Base-by-base conservation (phyloP, 352 stramenopile species). In the Pythium insidiosum region DNA sequence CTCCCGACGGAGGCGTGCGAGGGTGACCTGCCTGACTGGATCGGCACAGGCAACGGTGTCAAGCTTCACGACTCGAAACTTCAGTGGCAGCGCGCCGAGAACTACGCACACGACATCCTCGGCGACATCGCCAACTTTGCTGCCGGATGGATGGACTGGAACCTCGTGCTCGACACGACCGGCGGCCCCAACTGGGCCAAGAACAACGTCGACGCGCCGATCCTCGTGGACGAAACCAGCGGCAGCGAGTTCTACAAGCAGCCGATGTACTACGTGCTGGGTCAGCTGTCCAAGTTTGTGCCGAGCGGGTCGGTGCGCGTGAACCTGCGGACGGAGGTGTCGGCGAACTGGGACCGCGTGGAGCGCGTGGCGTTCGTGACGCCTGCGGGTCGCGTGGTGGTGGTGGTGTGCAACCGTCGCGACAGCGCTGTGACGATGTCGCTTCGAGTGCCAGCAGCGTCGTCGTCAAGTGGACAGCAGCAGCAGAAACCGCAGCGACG, bases 81-180 rank as follows among this genome's bases (percentile, higher is more conserved):
- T 7, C 57, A 67, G 19, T 94, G 81, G 80, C 50, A 75, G 18
- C 73, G 77, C 33, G 81, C 61, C 2, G 75, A 95, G 44, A 69
- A 79, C 44, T 88, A 94, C 39, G 74, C 71, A 13, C 76, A 82
- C 23, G 79, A 95, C 53, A 93, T 96, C 43, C 80, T 96, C 46
- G 66, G 74, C 18, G 84, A 96, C 56, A 43, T 96, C 15, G 63
- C 68, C 39, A 88, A 88, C 60, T 80, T 76, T 44, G 73, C 79
- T 9, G 57, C 61, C 2, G 81, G 77, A 12, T 96, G 84, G 82
- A 88, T 61, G 22, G 81, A 96, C 64, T 96, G 84, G 80, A 96
- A 96, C 50, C 40, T 95, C 23, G 57, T 75, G 43, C 69, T 96
- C n/a, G 67, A 88, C 58, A 72, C 58, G 24, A 63, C 43, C 7